phyloP scores from a whole-genome alignment of 1,284 basidiomycete genomes.

The Hemileia vastatrix region DNA sequence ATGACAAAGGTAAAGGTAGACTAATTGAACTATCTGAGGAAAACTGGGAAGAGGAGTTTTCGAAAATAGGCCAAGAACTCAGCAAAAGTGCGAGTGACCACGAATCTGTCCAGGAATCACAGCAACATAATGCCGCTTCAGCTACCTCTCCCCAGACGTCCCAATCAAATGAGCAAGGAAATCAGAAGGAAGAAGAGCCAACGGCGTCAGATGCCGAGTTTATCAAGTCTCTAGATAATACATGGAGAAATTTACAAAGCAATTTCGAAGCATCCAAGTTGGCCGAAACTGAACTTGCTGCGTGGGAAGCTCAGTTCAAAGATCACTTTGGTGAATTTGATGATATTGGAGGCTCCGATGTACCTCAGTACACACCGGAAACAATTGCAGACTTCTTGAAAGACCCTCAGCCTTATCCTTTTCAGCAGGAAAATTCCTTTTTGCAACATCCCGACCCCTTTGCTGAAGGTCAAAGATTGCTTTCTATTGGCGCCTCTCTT shows the following conservation, averaged over 20 bases:
- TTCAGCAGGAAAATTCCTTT: constrained; percentile 55
- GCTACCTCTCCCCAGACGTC: not conserved
- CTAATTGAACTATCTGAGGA: constrained; percentile 39
- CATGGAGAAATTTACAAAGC: constrained; percentile 32
- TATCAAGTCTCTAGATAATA: constrained; percentile 41
- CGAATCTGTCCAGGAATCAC: not conserved
- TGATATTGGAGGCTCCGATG: constrained; percentile 14
- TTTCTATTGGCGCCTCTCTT: constrained; percentile 48
- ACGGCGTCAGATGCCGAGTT: constrained; percentile 45
- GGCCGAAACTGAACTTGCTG: constrained; percentile 57
- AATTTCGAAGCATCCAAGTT: constrained; percentile 51
- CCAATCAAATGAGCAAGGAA: constrained; percentile 45
- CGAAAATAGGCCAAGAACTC: constrained; percentile 17
- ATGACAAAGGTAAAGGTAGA: constrained; percentile 31
- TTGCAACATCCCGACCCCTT: constrained; percentile 50
- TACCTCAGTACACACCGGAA: constrained; percentile 27
- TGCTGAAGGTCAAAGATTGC: constrained; percentile 53
- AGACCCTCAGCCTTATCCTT: constrained; percentile 31
- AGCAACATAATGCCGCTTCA: not conserved
- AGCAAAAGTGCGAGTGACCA: not conserved
- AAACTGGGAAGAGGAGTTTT: constrained; percentile 27
- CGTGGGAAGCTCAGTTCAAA: constrained; percentile 36
- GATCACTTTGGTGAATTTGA: constrained; percentile 27
- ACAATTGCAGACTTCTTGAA: constrained; percentile 34
- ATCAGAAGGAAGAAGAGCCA: constrained; percentile 45